Conservation (phyloP, 2,329 filamentous ascomycete species). For the Malbranchea zuffiana region DNA sequence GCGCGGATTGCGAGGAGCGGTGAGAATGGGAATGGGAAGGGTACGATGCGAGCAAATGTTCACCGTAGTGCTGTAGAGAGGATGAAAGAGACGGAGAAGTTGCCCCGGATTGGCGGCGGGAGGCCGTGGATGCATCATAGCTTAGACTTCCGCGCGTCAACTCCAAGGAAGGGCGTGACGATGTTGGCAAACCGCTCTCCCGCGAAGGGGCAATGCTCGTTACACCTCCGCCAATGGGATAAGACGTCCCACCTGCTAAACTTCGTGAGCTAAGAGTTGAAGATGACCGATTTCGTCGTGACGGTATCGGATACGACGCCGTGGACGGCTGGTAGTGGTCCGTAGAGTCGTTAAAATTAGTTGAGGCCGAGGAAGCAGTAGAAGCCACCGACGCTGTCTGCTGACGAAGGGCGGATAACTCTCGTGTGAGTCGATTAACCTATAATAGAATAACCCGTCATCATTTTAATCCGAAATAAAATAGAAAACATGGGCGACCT, state of each 20-base stretch:
- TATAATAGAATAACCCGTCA: conserved; percentile 27
- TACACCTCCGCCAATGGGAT: conserved; percentile 26
- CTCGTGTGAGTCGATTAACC: conserved; percentile 88
- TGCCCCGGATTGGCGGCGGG: conserved; percentile 25
- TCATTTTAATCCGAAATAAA: neutral
- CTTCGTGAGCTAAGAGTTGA: conserved; percentile 42
- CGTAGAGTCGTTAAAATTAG: conserved; percentile 39
- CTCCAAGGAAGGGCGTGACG: conserved; percentile 23
- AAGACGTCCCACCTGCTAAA: conserved; percentile 21
- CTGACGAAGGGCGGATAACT: conserved; percentile 71
- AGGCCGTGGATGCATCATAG: conserved; percentile 34
- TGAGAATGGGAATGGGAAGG: conserved; percentile 22
- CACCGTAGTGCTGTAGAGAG: conserved; percentile 21
- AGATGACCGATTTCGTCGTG: conserved; percentile 46
- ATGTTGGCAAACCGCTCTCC: conserved; percentile 22
- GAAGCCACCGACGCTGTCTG: conserved; percentile 54
- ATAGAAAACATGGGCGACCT: neutral
- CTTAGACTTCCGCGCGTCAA: conserved; percentile 26
- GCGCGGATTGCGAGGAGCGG: conserved; percentile 5
- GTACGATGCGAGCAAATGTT: conserved; percentile 21
- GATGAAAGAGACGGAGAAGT: conserved; percentile 24
- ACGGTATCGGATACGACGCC: conserved; percentile 36
- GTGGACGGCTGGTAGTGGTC: conserved; percentile 37
- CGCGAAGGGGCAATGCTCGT: conserved; percentile 36
- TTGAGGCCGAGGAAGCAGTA: conserved; percentile 47